phyloP scores from a whole-genome alignment of 2,329 filamentous ascomycete genomes.

The Cladosporium sp. region DNA sequence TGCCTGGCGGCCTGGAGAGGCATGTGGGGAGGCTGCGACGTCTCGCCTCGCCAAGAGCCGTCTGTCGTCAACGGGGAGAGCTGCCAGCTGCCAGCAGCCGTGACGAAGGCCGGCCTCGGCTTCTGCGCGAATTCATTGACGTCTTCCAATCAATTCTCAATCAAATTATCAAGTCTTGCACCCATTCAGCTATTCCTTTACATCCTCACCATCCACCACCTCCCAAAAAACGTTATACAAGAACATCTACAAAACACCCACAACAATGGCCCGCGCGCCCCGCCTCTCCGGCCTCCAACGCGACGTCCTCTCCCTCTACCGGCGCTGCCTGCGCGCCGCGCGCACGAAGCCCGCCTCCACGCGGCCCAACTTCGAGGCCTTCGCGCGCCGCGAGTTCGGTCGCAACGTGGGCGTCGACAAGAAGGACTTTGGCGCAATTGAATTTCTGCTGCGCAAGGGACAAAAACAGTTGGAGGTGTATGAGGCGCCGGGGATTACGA shows the following conservation, averaged over 20 bases:
- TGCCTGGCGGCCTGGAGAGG: conserved; percentile 3
- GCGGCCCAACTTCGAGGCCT: conserved; percentile 29
- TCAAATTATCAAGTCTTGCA: not conserved
- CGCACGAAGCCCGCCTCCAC: conserved; percentile 62
- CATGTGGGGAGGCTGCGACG: conserved; percentile 2
- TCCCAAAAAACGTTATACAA: not conserved
- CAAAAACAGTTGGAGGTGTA: conserved; percentile 75
- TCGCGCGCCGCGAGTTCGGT: conserved; percentile 58
- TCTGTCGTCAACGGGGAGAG: conserved; percentile 1
- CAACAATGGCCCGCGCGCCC: conserved; percentile 21
- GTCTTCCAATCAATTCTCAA: not conserved
- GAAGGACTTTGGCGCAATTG: conserved; percentile 79
- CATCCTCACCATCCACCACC: not conserved
- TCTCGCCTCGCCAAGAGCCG: conserved; percentile 3
- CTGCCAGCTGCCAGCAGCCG: not conserved
- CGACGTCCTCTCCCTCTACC: conserved; percentile 80
- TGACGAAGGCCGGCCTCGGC: not conserved
- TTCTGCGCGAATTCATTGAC: not conserved
- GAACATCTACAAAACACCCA: not conserved
- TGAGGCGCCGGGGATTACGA: conserved; percentile 71
- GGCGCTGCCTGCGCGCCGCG: conserved; percentile 74
- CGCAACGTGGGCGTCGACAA: conserved; percentile 64
- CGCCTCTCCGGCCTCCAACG: conserved; percentile 81
- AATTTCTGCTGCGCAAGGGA: conserved; percentile 78
- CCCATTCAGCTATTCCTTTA: not conserved